A percentile compares a stretch with the other conserved stretches of the same genome.
phyloP scores from a whole-genome alignment of 257 asterid species.

The Solanum rostratum region DNA sequence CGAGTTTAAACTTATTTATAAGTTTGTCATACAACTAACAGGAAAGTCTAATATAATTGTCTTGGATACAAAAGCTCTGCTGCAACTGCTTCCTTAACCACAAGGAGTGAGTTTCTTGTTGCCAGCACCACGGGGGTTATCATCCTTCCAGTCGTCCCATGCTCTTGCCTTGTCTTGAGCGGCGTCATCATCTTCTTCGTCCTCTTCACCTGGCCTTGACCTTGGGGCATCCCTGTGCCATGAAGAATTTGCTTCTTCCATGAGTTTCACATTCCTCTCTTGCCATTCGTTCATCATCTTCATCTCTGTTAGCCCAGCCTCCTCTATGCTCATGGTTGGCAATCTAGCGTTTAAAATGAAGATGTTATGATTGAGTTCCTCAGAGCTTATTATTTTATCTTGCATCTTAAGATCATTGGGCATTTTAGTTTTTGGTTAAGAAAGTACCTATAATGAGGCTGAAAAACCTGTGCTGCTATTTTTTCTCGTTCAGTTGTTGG shows the following conservation, averaged over 20 bases:
- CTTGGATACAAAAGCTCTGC: background rate
- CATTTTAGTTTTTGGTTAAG: background rate
- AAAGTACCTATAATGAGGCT: slow-evolving; percentile 70
- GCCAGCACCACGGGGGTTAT: slow-evolving; percentile 95
- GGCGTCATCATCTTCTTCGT: slow-evolving; percentile 67
- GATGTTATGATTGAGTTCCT: background rate
- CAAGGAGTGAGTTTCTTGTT: slow-evolving; percentile 96
- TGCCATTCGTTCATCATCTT: slow-evolving; percentile 94
- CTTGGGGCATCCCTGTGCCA: slow-evolving; percentile 58
- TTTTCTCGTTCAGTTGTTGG: slow-evolving; percentile 81
- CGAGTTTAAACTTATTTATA: background rate
- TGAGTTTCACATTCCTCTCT: slow-evolving; percentile 50
- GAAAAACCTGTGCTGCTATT: slow-evolving; percentile 93
- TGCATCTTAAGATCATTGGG: background rate
- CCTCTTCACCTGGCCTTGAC: slow-evolving; percentile 37
- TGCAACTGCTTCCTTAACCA: slow-evolving; percentile 30
- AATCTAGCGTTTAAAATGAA: slow-evolving; percentile 27
- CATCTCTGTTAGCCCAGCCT: slow-evolving; percentile 95
- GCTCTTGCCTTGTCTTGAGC: slow-evolving; percentile 90
- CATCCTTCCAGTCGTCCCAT: slow-evolving; percentile 99
- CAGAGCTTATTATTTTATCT: background rate
- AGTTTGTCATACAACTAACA: background rate
- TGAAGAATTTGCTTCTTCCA: slow-evolving; percentile 90
- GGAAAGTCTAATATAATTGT: background rate
- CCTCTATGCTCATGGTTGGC: slow-evolving; percentile 98